Evolutionary conservation across 1,284 basidiomycete species (phyloP).

Genomic region (Inonotus hispidus): DNA sequence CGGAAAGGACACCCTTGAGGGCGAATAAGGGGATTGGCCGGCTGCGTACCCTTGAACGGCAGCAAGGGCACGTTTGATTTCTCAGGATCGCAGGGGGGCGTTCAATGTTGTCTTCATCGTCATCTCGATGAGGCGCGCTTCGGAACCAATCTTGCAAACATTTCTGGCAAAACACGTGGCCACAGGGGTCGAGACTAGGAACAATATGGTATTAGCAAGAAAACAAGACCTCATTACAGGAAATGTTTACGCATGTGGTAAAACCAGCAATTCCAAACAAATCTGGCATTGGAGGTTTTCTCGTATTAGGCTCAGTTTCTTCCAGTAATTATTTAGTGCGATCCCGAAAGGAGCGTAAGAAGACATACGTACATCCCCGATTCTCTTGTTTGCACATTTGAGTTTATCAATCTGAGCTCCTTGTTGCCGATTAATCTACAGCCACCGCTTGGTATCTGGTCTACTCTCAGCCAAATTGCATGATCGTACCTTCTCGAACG

Average conservation of each 20-base stretch:
- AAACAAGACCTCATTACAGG: not conserved
- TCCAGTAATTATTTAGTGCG: not conserved
- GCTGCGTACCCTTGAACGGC: constrained; percentile 48
- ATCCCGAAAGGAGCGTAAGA: not conserved
- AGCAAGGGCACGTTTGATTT: constrained; percentile 66
- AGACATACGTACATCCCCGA: constrained; percentile 45
- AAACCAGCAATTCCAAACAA: constrained; percentile 60
- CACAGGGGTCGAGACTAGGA: constrained; percentile 61
- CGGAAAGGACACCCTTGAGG: constrained; percentile 51
- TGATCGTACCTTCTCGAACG: constrained; percentile 29
- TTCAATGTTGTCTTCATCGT: constrained; percentile 49
- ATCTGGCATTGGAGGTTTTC: constrained; percentile 62
- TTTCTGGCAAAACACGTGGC: constrained; percentile 59
- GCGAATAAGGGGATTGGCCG: constrained; percentile 64
- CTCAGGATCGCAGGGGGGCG: constrained; percentile 45
- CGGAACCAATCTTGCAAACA: constrained; percentile 75
- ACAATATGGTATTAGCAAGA: constrained; percentile 4
- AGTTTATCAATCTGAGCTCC: constrained; percentile 41
- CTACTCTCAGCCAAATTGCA: not conserved
- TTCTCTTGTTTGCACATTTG: constrained; percentile 43
- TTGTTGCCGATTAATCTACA: constrained; percentile 45
- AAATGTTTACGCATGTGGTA: constrained; percentile 56
- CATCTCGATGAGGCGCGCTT: constrained; percentile 48
- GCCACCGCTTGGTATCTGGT: not conserved
- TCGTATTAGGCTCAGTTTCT: constrained; percentile 55